A percentile compares a stretch with the other conserved stretches of the same genome.
Evolutionary conservation across 192 early-diverging fungal genomes (phyloP).

Genomic region (Podila minutissima): DNA sequence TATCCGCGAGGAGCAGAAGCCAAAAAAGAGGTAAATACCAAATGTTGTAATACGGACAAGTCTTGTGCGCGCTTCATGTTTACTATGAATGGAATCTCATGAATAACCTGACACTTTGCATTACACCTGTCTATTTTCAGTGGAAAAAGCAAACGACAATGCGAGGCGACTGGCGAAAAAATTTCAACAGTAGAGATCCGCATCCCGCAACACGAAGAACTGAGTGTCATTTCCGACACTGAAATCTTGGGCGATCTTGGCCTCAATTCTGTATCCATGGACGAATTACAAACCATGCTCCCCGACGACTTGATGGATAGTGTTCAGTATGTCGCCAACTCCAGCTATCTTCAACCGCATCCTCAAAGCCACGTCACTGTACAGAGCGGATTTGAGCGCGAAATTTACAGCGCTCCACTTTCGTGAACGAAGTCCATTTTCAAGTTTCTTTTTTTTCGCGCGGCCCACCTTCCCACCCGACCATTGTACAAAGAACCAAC

Average conservation of each 20-base stretch:
- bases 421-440: no score
- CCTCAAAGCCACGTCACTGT: slow-evolving; percentile 10
- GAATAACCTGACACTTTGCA: not conserved
- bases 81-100: not conserved
- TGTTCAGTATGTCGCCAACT: slow-evolving; percentile 9
- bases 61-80: not conserved
- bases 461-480: no score
- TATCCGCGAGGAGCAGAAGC: slow-evolving; percentile 18
- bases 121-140: slow-evolving; percentile 1
- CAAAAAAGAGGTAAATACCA: slow-evolving; percentile 13
- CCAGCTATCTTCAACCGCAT: not conserved
- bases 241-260: slow-evolving; percentile 45
- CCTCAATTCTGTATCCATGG: slow-evolving; percentile 15
- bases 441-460: no score
- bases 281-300: slow-evolving; percentile 20
- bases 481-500: no score
- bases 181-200: slow-evolving; percentile 25
- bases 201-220: slow-evolving; percentile 38
- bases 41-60: not conserved
- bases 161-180: slow-evolving; percentile 14
- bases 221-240: slow-evolving; percentile 41
- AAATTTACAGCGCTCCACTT: slow-evolving; percentile 6
- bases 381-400: slow-evolving; percentile 26
- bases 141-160: slow-evolving; percentile 18
- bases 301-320: slow-evolving; percentile 10